Conservation (phyloP, 192 early-diverging fungal species). For the Mortierella antarctica region DNA sequence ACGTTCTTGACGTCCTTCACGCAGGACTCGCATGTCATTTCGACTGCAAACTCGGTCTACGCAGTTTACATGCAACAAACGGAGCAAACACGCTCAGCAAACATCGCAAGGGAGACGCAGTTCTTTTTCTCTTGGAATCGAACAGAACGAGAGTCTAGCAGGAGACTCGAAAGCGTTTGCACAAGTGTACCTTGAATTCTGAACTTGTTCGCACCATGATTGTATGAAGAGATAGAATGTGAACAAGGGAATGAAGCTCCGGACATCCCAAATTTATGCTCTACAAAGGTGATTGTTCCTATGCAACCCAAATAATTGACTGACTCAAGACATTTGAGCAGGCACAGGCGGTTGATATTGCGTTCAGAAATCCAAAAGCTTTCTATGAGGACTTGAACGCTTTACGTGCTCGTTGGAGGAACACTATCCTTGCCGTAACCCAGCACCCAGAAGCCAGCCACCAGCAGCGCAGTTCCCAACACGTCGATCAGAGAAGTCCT, state of each 20-base stretch:
- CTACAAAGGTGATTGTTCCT: background rate
- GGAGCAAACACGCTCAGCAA: background rate
- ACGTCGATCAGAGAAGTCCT: slow-evolving; percentile 81
- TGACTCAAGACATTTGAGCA: too few relatives aligned
- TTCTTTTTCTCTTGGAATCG: background rate
- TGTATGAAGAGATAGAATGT: background rate
- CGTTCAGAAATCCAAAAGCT: background rate
- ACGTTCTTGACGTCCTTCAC: slow-evolving; percentile 73
- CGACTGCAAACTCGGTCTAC: slow-evolving; percentile 85
- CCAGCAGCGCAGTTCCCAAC: slow-evolving; percentile 72
- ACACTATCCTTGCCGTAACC: slow-evolving; percentile 28
- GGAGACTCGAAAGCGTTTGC: background rate
- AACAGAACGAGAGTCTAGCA: background rate
- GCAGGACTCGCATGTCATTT: slow-evolving; percentile 88
- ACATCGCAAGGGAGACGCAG: background rate
- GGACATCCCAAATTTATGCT: background rate
- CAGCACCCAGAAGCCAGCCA: slow-evolving; percentile 46
- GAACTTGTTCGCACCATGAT: slow-evolving; percentile 37
- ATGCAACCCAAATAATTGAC: background rate
- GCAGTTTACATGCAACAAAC: background rate
- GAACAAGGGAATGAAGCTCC: background rate
- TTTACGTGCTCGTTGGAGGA: background rate
- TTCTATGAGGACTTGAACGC: too few relatives aligned
- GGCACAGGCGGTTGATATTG: background rate
- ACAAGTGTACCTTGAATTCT: slow-evolving; percentile 30